These are phyloP conservation scores for Eucalyptus tenuipes DNA, from an alignment of 345 rosid species.

Conservation along the genomic window DNA sequence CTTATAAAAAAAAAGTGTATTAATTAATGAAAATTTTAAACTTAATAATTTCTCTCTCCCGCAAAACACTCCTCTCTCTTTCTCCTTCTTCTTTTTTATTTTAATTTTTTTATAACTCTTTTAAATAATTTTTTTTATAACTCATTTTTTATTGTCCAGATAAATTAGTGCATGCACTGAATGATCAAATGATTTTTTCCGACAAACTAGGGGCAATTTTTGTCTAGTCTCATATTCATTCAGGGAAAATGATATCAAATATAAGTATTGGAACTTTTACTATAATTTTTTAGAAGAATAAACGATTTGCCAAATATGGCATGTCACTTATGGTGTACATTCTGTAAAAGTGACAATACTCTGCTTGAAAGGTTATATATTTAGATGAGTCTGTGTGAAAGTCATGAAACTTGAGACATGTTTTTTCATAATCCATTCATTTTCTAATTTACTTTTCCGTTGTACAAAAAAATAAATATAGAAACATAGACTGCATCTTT, in stretches of 20 bases:
- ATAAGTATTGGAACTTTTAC: too few species aligned
- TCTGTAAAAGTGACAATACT: background rate
- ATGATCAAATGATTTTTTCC: background rate
- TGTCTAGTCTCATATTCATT: background rate
- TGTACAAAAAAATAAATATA: background rate
- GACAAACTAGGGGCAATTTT: background rate
- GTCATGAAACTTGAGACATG: background rate
- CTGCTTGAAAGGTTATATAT: too few species aligned
- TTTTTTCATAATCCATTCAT: background rate
- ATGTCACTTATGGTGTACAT: too few species aligned
- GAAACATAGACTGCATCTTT: background rate
- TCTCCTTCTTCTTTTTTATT: background rate
- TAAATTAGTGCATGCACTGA: background rate
- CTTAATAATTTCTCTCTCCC: background rate
- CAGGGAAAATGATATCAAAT: background rate
- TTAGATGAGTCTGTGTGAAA: background rate
- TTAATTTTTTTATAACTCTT: background rate
- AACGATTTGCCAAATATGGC: too few species aligned
- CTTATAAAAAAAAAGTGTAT: background rate
- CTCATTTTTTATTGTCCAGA: background rate
- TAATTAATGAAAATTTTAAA: background rate
- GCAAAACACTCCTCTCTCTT: background rate
- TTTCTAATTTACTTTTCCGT: background rate
- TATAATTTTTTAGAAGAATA: too few species aligned
- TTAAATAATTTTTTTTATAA: background rate